These are phyloP conservation scores for Globisporangium parvum DNA, from an alignment of 352 stramenopile genomes.

Conservation along the genomic window DNA sequence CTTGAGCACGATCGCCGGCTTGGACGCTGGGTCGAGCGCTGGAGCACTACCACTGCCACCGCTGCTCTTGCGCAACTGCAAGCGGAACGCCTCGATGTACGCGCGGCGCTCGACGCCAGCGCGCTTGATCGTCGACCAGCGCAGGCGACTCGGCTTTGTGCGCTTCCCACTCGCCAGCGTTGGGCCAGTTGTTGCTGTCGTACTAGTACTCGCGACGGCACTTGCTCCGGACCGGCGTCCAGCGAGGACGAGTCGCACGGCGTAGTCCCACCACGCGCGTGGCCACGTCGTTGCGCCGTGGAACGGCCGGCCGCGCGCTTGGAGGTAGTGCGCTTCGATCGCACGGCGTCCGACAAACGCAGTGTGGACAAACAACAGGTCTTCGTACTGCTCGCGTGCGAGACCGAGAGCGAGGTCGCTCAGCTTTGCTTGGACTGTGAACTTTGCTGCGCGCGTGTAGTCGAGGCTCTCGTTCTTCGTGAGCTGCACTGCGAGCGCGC, in stretches of 20 bases:
- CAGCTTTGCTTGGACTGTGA: slow-evolving; percentile 49
- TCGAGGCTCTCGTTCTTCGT: slow-evolving; percentile 79
- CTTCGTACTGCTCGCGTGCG: slow-evolving; percentile 76
- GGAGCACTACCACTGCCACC: neutral
- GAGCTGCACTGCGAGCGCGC: slow-evolving; percentile 46
- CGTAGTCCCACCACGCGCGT: slow-evolving; percentile 78
- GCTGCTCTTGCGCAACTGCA: slow-evolving; percentile 35
- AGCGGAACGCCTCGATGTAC: slow-evolving; percentile 55
- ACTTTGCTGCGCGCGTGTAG: slow-evolving; percentile 63
- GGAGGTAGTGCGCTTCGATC: slow-evolving; percentile 65
- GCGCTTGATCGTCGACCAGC: slow-evolving; percentile 56
- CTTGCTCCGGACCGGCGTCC: slow-evolving; percentile 14
- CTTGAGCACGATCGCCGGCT: slow-evolving; percentile 34
- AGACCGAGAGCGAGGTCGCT: slow-evolving; percentile 40
- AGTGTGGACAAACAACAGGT: slow-evolving; percentile 66
- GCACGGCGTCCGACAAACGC: slow-evolving; percentile 53
- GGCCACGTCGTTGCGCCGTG: slow-evolving; percentile 30
- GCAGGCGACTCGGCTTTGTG: slow-evolving; percentile 16
- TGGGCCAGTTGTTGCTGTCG: too few relatives aligned
- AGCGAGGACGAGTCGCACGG: slow-evolving; percentile 34
- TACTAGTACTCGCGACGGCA: too few relatives aligned
- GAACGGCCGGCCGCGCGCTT: slow-evolving; percentile 48
- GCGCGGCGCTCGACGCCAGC: slow-evolving; percentile 42
- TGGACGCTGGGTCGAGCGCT: slow-evolving; percentile 30
- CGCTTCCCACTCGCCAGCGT: too few relatives aligned